phyloP scores from a whole-genome alignment of 306 rosid species.

The Pyrus betulifolia region DNA sequence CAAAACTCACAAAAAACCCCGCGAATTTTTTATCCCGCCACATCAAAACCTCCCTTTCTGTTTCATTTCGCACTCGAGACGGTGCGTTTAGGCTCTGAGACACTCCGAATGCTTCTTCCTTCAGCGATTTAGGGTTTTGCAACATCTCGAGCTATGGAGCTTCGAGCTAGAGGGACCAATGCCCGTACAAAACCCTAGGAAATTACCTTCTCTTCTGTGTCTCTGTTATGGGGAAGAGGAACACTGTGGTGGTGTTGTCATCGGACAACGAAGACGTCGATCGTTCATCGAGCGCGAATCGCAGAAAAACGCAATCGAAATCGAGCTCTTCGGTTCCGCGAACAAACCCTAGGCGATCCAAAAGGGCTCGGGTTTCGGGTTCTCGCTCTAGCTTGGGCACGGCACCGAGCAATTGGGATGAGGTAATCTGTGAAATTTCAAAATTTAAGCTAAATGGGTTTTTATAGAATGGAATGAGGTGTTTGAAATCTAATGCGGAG shows the following conservation, averaged over 20 bases:
- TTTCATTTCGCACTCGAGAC: not conserved
- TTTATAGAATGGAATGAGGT: not conserved
- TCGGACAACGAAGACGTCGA: constrained; percentile 56
- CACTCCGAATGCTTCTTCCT: not conserved
- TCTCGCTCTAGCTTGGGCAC: constrained; percentile 31
- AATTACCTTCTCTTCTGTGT: not conserved
- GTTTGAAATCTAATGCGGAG: not conserved
- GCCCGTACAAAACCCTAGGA: not conserved
- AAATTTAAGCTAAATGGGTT: not conserved
- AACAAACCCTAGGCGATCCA: constrained; percentile 37
- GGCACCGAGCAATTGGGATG: constrained; percentile 34
- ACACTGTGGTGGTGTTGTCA: constrained; percentile 40
- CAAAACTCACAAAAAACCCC: constrained; percentile 12
- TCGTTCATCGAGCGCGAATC: constrained; percentile 29
- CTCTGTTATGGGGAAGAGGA: constrained; percentile 55
- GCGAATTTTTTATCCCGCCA: constrained; percentile 25
- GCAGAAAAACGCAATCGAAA: constrained; percentile 25
- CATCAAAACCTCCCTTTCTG: constrained; percentile 1
- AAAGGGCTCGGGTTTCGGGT: constrained; percentile 53
- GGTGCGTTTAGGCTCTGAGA: not conserved
- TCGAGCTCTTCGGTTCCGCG: constrained; percentile 31
- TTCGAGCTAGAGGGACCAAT: not conserved
- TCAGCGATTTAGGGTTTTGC: not conserved
- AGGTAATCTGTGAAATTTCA: constrained; percentile 28
- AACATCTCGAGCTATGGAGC: not conserved